A percentile compares a stretch with the other conserved stretches of the same genome.
Conservation (phyloP, 2,329 filamentous ascomycete species). For the Pleomassaria siparia region DNA sequence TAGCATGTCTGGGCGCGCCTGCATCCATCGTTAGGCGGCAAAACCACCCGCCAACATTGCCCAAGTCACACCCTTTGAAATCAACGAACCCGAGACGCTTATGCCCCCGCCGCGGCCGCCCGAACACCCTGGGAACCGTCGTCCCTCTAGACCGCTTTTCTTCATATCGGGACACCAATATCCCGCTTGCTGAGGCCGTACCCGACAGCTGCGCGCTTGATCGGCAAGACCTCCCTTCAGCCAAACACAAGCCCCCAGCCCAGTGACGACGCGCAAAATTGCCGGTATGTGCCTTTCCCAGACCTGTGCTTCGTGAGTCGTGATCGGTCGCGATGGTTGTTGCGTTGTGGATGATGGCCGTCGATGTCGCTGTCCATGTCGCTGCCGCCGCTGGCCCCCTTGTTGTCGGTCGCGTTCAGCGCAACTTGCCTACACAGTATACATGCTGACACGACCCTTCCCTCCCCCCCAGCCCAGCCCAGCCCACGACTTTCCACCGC, state of each 20-base stretch:
- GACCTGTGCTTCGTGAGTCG: slow-evolving; percentile 2
- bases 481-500: slow-evolving; percentile 15
- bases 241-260: slow-evolving; percentile 40
- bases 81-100: slow-evolving; percentile 35
- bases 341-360: slow-evolving; percentile 11
- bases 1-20: not conserved
- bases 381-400: slow-evolving; percentile 18
- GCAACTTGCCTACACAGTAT: slow-evolving; percentile 24
- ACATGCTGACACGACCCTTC: slow-evolving; percentile 21
- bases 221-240: slow-evolving; percentile 41
- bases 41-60: not conserved
- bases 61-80: slow-evolving; percentile 28
- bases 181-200: slow-evolving; percentile 30
- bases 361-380: slow-evolving; percentile 14
- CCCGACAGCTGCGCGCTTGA: slow-evolving; percentile 29
- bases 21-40: slow-evolving; percentile 1
- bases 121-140: slow-evolving; percentile 31
- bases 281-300: slow-evolving; percentile 38
- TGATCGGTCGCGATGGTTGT: slow-evolving; percentile 14
- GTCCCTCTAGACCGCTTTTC: slow-evolving; percentile 14
- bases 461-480: too few species aligned
- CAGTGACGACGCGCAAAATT: slow-evolving; percentile 45
- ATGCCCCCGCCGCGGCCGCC: slow-evolving; percentile 28
- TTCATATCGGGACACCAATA: slow-evolving; percentile 38
- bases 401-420: slow-evolving; percentile 24